Conservation (phyloP, 2,329 filamentous ascomycete genomes). For the Neurospora crassa region DNA sequence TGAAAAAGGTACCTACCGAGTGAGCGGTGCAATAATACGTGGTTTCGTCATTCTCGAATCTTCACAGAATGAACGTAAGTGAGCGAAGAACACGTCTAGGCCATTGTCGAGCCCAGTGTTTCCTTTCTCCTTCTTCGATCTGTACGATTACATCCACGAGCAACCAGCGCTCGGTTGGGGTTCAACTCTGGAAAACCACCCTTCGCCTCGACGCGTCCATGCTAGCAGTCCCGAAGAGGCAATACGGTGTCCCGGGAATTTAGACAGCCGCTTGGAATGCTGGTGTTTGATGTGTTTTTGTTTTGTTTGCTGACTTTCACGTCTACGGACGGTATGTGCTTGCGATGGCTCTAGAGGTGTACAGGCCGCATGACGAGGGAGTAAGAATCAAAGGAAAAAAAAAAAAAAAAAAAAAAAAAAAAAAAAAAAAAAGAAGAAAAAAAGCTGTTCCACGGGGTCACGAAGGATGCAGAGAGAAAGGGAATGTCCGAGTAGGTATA, state of each 20-base stretch:
- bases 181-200: too few relatives aligned
- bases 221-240: not conserved
- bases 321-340: slow-evolving; percentile 9
- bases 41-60: slow-evolving; percentile 23
- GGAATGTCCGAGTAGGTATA: slow-evolving; percentile 3
- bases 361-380: slow-evolving; percentile 1
- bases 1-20: slow-evolving; percentile 25
- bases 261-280: too few relatives aligned
- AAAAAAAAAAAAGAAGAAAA: too few relatives aligned
- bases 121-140: too few relatives aligned
- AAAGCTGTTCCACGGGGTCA: not conserved
- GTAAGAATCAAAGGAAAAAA: not conserved
- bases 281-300: too few relatives aligned
- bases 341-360: slow-evolving; percentile 6
- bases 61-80: too few relatives aligned
- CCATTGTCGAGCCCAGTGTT: too few relatives aligned
- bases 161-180: too few relatives aligned
- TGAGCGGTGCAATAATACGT: slow-evolving; percentile 24
- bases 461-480: not conserved
- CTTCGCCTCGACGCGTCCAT: not conserved
- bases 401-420: too few relatives aligned
- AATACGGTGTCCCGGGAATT: slow-evolving; percentile 1
- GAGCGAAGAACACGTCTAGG: too few relatives aligned
- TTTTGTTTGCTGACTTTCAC: slow-evolving; percentile 11
- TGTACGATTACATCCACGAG: too few relatives aligned